Conservation (phyloP, 306 rosid species). For the Fragaria nilgerrensis region DNA sequence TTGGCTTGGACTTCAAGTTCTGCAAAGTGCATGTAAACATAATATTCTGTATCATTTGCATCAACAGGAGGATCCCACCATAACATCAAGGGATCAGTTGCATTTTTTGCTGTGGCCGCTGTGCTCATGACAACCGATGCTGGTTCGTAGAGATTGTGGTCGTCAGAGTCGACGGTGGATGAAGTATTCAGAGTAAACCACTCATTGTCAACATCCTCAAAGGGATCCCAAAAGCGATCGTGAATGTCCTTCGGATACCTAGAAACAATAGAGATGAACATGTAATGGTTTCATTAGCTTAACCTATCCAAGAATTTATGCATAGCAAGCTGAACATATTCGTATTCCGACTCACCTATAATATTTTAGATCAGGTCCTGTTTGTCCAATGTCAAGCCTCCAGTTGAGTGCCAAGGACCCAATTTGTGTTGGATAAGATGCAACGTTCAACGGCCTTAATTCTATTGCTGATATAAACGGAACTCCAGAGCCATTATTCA, state of each 20-base stretch:
- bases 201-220: neutral
- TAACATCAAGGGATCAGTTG: slow-evolving; percentile 12
- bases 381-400: neutral
- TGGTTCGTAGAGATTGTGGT: neutral
- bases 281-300: neutral
- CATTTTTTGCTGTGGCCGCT: slow-evolving; percentile 25
- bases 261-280: neutral
- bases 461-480: slow-evolving; percentile 20
- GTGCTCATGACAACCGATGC: slow-evolving; percentile 37
- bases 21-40: slow-evolving; percentile 31
- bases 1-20: slow-evolving; percentile 23
- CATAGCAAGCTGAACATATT: neutral
- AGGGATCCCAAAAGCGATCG: slow-evolving; percentile 50
- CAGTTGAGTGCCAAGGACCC: neutral
- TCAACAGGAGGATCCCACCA: neutral
- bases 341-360: slow-evolving; percentile 1
- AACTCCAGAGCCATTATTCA: neutral
- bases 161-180: neutral
- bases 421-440: neutral
- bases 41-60: neutral
- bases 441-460: neutral
- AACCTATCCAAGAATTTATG: neutral
- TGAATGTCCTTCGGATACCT: slow-evolving; percentile 37
- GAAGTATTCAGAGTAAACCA: slow-evolving; percentile 3
- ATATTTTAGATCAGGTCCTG: neutral